phyloP scores from a whole-genome alignment of 768 basidiomycete genomes.

The Auriscalpium orientale region DNA sequence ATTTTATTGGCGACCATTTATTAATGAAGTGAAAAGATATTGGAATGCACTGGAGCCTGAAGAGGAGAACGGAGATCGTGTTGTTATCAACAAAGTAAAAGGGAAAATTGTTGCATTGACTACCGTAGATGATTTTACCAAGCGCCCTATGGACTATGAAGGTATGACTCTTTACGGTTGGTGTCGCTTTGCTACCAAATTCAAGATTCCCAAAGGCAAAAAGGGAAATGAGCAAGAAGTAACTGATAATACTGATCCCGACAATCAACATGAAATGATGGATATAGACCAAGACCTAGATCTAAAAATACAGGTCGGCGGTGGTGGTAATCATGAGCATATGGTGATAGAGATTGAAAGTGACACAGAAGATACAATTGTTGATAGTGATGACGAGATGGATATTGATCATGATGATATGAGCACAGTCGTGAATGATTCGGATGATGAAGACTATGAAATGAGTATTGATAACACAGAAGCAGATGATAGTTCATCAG shows the following conservation, averaged over 20 bases:
- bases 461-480: not conserved
- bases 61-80: conserved; percentile 1
- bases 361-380: too few species aligned
- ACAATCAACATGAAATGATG: not conserved
- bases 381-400: too few species aligned
- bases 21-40: conserved; percentile 15
- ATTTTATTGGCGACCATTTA: conserved; percentile 28
- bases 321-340: too few species aligned
- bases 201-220: not conserved
- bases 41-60: conserved; percentile 9
- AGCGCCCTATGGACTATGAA: conserved; percentile 15
- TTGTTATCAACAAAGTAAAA: conserved; percentile 12
- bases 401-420: not conserved
- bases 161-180: conserved; percentile 24
- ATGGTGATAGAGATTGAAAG: too few species aligned
- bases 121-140: conserved; percentile 27
- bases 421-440: not conserved
- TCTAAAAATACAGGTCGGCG: not conserved
- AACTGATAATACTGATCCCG: too few species aligned
- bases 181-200: not conserved
- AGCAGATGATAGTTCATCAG: not conserved
- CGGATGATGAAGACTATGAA: not conserved
- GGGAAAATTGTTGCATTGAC: conserved; percentile 17
- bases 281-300: not conserved
- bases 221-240: not conserved